These are phyloP conservation scores for Stereocaulon alpinum DNA, from an alignment of 495 filamentous ascomycete genomes.

Conservation along the genomic window DNA sequence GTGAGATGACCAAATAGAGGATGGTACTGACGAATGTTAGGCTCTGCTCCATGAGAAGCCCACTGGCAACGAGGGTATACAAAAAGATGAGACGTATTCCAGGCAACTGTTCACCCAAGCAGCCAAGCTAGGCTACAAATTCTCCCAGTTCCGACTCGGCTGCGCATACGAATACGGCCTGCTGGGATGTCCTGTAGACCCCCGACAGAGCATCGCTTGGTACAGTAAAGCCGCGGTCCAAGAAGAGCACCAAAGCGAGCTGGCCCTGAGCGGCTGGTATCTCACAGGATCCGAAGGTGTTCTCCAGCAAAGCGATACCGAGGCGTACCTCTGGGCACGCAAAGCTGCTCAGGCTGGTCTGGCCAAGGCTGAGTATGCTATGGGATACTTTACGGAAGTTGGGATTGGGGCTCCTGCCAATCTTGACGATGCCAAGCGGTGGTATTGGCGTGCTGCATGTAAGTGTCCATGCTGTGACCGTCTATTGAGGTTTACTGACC, in stretches of 20 bases:
- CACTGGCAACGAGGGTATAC: conserved; percentile 54
- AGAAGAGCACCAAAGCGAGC: conserved; percentile 87
- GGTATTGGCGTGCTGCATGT: conserved; percentile 98
- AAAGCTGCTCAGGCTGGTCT: conserved; percentile 80
- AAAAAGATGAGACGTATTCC: conserved; percentile 73
- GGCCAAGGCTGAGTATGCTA: conserved; percentile 89
- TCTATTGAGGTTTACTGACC: conserved; percentile 21
- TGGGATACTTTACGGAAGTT: conserved; percentile 95
- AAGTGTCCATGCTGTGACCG: conserved; percentile 35
- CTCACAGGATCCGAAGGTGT: conserved; percentile 83
- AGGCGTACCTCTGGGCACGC: conserved; percentile 93
- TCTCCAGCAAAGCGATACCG: conserved; percentile 83
- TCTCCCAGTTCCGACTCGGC: conserved; percentile 83
- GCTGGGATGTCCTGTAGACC: conserved; percentile 71
- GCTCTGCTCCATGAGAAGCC: conserved; percentile 73
- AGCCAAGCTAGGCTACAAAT: conserved; percentile 87
- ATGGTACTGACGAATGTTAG: conserved; percentile 10
- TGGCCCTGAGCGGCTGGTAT: conserved; percentile 93
- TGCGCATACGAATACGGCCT: conserved; percentile 83
- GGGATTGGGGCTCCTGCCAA: conserved; percentile 83
- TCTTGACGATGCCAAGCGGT: conserved; percentile 89
- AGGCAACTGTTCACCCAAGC: conserved; percentile 71
- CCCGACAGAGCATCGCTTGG: conserved; percentile 77
- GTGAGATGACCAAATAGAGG: neutral
- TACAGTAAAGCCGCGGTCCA: conserved; percentile 87